Percentiles rank a stretch among this genome's conserved stretches.
Conservation (phyloP, 169 alveolate species). For the Plasmodium reichenowi region DNA sequence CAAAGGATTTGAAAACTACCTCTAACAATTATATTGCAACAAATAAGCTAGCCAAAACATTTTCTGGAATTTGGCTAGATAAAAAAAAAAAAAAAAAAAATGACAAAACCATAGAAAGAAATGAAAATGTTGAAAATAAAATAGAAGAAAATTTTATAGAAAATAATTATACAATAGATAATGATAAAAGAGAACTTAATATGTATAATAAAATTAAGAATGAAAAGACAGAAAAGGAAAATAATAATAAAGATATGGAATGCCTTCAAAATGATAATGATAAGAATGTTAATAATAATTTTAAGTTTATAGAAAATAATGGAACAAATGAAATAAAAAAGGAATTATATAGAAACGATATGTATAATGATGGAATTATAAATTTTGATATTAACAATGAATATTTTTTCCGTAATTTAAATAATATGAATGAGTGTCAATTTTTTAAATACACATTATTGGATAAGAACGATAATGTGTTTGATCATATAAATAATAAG, state of each 20-base stretch:
- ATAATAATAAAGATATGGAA: neutral
- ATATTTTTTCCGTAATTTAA: slow-evolving; percentile 11
- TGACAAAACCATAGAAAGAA: neutral
- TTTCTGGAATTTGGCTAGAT: neutral
- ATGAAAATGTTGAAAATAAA: too few species aligned
- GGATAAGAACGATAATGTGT: neutral
- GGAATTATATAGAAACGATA: neutral
- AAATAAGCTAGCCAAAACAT: neutral
- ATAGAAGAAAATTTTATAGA: too few species aligned
- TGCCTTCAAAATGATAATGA: neutral
- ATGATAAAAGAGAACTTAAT: neutral
- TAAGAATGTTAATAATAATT: neutral
- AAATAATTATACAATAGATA: too few species aligned
- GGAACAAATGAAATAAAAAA: neutral
- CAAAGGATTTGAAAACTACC: too few species aligned
- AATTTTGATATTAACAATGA: neutral
- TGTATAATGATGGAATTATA: neutral
- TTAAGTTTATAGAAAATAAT: neutral
- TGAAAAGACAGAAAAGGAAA: neutral
- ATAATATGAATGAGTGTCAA: neutral
- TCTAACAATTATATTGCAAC: neutral
- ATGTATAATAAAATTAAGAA: neutral
- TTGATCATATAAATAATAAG: neutral
- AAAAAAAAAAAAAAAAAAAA: neutral
- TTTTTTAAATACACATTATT: neutral